Evolutionary conservation across 2,329 filamentous ascomycete genomes (phyloP).

Genomic region (Saccharata proteae): DNA sequence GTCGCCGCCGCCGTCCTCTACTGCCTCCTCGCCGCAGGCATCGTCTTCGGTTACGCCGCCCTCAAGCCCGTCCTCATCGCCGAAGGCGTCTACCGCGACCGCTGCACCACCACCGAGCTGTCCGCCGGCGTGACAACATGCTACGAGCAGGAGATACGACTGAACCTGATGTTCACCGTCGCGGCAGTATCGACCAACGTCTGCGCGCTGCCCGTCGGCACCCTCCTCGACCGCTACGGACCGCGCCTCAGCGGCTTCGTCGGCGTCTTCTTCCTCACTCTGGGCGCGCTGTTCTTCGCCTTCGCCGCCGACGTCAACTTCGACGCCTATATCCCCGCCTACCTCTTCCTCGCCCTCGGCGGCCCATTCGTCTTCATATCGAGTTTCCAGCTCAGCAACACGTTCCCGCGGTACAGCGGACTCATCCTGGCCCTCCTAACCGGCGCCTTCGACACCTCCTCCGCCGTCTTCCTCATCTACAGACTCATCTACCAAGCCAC

Average conservation of each 20-base stretch:
- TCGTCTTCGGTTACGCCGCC: slow-evolving; percentile 29
- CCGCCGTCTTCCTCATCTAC: slow-evolving; percentile 36
- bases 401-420: slow-evolving; percentile 38
- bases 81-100: slow-evolving; percentile 25
- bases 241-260: slow-evolving; percentile 64
- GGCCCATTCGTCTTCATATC: slow-evolving; percentile 41
- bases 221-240: slow-evolving; percentile 71
- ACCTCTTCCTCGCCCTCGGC: slow-evolving; percentile 37
- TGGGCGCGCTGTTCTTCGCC: slow-evolving; percentile 62
- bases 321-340: slow-evolving; percentile 50
- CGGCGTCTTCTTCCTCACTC: slow-evolving; percentile 54
- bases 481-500: slow-evolving; percentile 34
- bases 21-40: slow-evolving; percentile 46
- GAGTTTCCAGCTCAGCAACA: slow-evolving; percentile 39
- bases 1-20: slow-evolving; percentile 57
- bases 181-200: slow-evolving; percentile 84
- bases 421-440: slow-evolving; percentile 38
- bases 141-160: slow-evolving; percentile 28
- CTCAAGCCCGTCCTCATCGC: slow-evolving; percentile 28
- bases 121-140: slow-evolving; percentile 22
- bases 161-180: slow-evolving; percentile 89
- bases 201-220: slow-evolving; percentile 71
- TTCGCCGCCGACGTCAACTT: slow-evolving; percentile 53
- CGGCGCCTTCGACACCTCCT: slow-evolving; percentile 38
- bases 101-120: slow-evolving; percentile 24